phyloP scores from a whole-genome alignment of 2,329 filamentous ascomycete genomes.

The Cytospora chrysosperma region DNA sequence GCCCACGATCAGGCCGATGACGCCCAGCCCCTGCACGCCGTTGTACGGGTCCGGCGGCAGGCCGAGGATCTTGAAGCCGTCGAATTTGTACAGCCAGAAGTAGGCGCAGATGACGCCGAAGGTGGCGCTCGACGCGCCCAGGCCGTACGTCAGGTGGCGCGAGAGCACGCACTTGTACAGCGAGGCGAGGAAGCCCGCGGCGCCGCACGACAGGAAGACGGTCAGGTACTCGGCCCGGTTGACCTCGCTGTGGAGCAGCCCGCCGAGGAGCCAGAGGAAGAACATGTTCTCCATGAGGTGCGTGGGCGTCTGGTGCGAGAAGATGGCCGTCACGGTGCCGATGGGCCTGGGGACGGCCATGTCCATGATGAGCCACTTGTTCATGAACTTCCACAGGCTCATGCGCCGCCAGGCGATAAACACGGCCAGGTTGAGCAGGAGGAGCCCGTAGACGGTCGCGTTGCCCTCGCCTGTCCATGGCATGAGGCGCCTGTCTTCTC shows the following conservation, averaged over 20 bases:
- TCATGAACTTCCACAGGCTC: slow-evolving; percentile 63
- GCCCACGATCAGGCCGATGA: slow-evolving; percentile 51
- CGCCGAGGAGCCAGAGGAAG: slow-evolving; percentile 65
- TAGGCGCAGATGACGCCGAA: slow-evolving; percentile 62
- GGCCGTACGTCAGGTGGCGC: slow-evolving; percentile 46
- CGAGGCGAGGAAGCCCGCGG: slow-evolving; percentile 57
- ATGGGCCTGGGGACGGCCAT: slow-evolving; percentile 64
- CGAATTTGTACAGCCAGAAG: slow-evolving; percentile 57
- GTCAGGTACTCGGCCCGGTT: slow-evolving; percentile 68
- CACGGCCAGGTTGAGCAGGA: slow-evolving; percentile 58
- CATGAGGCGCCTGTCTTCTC: slow-evolving; percentile 49
- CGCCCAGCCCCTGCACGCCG: slow-evolving; percentile 54
- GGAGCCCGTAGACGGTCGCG: slow-evolving; percentile 62
- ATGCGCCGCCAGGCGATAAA: slow-evolving; percentile 63
- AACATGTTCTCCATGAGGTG: slow-evolving; percentile 67
- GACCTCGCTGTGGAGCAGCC: slow-evolving; percentile 66
- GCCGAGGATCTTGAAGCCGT: slow-evolving; percentile 57
- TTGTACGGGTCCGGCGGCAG: slow-evolving; percentile 53
- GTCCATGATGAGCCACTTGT: slow-evolving; percentile 65
- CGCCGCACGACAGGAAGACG: slow-evolving; percentile 61
- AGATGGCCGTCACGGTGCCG: slow-evolving; percentile 61
- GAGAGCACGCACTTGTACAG: slow-evolving; percentile 50
- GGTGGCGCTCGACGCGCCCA: slow-evolving; percentile 67
- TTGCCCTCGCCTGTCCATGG: slow-evolving; percentile 61
- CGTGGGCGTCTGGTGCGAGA: slow-evolving; percentile 63